phyloP scores from a whole-genome alignment of 768 basidiomycete genomes.

The Macrolepiota fuliginosa region DNA sequence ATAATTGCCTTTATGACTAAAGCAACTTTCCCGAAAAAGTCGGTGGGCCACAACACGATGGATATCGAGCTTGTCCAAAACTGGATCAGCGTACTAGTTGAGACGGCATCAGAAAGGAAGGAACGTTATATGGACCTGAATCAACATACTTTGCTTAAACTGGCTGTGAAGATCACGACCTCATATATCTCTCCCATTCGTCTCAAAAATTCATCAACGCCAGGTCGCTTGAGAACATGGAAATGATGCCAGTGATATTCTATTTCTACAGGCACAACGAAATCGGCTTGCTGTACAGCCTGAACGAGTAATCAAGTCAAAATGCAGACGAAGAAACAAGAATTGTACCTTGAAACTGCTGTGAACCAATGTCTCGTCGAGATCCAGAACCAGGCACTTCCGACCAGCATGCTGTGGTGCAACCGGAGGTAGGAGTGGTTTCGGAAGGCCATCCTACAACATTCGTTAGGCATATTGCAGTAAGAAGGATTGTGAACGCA shows the following conservation, averaged over 20 bases:
- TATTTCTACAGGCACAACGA: conserved; percentile 98
- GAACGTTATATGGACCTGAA: conserved; percentile 5
- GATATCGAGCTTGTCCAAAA: conserved; percentile 93
- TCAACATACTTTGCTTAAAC: conserved; percentile 84
- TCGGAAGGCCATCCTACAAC: conserved; percentile 77
- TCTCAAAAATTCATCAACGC: conserved; percentile 94
- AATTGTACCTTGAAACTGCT: conserved; percentile 90
- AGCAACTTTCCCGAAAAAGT: conserved; percentile 96
- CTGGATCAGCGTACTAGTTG: conserved; percentile 92
- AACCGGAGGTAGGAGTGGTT: conserved; percentile 84
- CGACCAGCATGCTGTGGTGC: conserved; percentile 80
- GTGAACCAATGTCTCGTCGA: conserved; percentile 96
- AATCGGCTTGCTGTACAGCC: conserved; percentile 94
- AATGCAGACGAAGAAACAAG: background rate
- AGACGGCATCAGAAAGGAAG: conserved; percentile 1
- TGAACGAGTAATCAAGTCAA: conserved; percentile 26
- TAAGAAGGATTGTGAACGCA: conserved; percentile 37
- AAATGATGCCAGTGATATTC: conserved; percentile 99
- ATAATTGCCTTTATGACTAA: conserved; percentile 98
- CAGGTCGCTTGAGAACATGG: conserved; percentile 97
- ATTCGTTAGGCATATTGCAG: background rate
- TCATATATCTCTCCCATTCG: conserved; percentile 99
- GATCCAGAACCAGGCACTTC: conserved; percentile 94
- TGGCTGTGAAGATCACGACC: conserved; percentile 98
- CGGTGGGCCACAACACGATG: conserved; percentile 92